A percentile compares a stretch with the other conserved stretches of the same genome.
These are phyloP conservation scores for Vachellia collinsii DNA, from an alignment of 306 rosid species.

Conservation along the genomic window DNA sequence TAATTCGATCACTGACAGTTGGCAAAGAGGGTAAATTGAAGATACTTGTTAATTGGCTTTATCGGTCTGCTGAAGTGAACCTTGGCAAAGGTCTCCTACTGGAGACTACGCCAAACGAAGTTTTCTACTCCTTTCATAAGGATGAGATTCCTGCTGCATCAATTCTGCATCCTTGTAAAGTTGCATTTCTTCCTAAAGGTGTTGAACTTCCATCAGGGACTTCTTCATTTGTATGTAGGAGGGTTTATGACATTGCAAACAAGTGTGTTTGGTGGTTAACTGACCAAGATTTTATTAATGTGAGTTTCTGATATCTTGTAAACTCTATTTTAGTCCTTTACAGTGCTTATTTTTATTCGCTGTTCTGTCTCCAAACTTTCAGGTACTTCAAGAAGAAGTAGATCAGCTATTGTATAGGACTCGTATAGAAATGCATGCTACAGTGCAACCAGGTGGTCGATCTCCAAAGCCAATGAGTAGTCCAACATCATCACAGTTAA, in stretches of 20 bases:
- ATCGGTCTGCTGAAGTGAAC: constrained; percentile 74
- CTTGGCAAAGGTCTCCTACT: constrained; percentile 68
- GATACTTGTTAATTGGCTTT: constrained; percentile 79
- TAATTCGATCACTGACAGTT: constrained; percentile 56
- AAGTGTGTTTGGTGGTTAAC: constrained; percentile 91
- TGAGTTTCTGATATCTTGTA: constrained; percentile 46
- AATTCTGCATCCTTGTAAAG: constrained; percentile 91
- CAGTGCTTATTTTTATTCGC: constrained; percentile 4
- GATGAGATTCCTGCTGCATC: constrained; percentile 81
- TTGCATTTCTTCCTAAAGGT: constrained; percentile 81
- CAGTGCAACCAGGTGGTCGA: constrained; percentile 75
- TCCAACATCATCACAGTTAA: constrained; percentile 77
- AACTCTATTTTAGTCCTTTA: not conserved
- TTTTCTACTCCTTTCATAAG: constrained; percentile 89
- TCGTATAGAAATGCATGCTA: constrained; percentile 75
- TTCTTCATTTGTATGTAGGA: constrained; percentile 82
- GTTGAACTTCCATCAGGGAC: constrained; percentile 74
- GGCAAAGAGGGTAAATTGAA: constrained; percentile 56
- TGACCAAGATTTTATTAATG: constrained; percentile 77
- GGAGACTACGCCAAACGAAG: constrained; percentile 81
- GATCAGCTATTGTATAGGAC: constrained; percentile 70
- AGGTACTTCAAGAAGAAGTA: constrained; percentile 90
- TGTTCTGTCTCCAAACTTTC: constrained; percentile 9
- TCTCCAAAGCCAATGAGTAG: constrained; percentile 83
- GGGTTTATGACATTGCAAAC: constrained; percentile 78